Evolutionary conservation across 176 grass and related monocot genomes (phyloP).

Genomic region (Rhynchospora tenuis): DNA sequence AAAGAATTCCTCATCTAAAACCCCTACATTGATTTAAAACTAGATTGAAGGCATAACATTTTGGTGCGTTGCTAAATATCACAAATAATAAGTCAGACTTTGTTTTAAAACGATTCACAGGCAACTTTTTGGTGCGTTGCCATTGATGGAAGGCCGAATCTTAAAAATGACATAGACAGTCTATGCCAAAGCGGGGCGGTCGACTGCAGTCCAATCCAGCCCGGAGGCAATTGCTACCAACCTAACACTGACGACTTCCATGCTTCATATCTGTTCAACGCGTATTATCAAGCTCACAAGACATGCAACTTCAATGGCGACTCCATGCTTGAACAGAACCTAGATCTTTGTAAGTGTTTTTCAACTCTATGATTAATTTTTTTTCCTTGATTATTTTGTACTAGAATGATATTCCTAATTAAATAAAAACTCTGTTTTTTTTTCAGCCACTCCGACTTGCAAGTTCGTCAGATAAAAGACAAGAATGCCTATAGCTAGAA

Average conservation of each 20-base stretch:
- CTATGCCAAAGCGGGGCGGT: constrained; percentile 60
- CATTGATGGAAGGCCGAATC: constrained; percentile 42
- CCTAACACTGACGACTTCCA: constrained; percentile 70
- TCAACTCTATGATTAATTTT: not conserved
- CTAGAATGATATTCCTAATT: not conserved
- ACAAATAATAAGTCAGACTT: not conserved
- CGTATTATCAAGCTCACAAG: constrained; percentile 85
- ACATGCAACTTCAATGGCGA: constrained; percentile 79
- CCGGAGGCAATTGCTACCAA: constrained; percentile 64
- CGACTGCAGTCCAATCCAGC: constrained; percentile 61
- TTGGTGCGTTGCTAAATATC: too few relatives aligned
- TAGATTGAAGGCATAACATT: too few relatives aligned
- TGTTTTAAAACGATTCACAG: not conserved
- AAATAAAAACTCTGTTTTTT: not conserved
- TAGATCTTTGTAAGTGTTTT: constrained; percentile 64
- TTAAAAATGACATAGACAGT: constrained; percentile 84
- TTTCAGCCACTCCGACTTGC: not conserved
- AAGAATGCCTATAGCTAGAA: not conserved
- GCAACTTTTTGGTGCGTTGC: constrained; percentile 64
- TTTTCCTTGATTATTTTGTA: too few relatives aligned
- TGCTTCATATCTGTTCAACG: constrained; percentile 82
- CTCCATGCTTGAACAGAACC: constrained; percentile 38
- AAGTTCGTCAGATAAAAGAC: not conserved
- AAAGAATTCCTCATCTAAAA: too few relatives aligned
- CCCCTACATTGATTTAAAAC: too few relatives aligned